phyloP scores from a whole-genome alignment of 192 early-diverging fungal species.

The Backusella sp. region DNA sequence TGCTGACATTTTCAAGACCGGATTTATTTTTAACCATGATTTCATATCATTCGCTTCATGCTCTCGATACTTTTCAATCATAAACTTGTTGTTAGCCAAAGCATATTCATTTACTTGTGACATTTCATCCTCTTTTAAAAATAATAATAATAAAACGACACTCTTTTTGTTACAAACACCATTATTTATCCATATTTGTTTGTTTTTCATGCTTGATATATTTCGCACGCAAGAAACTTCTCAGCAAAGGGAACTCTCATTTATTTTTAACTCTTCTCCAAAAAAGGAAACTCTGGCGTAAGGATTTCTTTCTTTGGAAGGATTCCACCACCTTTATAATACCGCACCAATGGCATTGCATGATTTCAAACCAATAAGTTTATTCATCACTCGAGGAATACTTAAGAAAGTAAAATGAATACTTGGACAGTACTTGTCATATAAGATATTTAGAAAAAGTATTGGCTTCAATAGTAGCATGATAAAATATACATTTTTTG shows the following conservation, averaged over 20 bases:
- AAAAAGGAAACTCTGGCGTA: neutral
- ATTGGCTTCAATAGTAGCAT: neutral
- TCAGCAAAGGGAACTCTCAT: neutral
- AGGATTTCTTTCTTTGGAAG: neutral
- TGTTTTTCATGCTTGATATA: neutral
- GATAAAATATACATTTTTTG: no score
- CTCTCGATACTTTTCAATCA: neutral
- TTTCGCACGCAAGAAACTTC: neutral
- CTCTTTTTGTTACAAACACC: neutral
- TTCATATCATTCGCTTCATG: neutral
- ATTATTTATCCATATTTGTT: neutral
- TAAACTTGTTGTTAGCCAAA: neutral
- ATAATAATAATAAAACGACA: no score
- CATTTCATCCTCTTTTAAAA: no score
- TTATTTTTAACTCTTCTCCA: neutral
- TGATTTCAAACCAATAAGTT: neutral
- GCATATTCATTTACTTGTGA: neutral
- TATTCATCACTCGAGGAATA: no score
- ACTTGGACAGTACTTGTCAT: neutral
- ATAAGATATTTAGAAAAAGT: neutral
- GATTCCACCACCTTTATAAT: neutral
- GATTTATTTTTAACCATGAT: neutral
- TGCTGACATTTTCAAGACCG: constrained; percentile 7
- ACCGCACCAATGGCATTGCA: neutral
- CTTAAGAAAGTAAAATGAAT: no score